Conservation (phyloP, 805 yeast species). For the Debaryomyces hansenii region DNA sequence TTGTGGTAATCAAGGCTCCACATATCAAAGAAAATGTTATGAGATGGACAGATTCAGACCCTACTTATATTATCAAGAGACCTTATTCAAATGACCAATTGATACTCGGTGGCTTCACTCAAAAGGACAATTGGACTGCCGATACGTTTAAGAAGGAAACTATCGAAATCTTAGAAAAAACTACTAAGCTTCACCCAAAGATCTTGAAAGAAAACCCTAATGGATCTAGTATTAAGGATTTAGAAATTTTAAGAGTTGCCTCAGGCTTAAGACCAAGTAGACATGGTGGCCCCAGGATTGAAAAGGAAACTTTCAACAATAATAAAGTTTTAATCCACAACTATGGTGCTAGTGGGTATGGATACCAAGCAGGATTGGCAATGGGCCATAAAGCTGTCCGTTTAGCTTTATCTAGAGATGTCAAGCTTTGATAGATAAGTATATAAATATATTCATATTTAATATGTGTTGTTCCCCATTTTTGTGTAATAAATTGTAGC, state of each 20-base stretch:
- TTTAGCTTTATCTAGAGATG: slow-evolving; percentile 10
- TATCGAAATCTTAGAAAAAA: slow-evolving; percentile 59
- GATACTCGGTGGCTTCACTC: slow-evolving; percentile 74
- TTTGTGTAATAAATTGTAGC: too few species aligned
- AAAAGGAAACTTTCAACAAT: slow-evolving; percentile 42
- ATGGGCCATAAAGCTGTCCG: slow-evolving; percentile 53
- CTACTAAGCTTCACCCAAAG: slow-evolving; percentile 52
- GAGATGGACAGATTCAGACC: slow-evolving; percentile 57
- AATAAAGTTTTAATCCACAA: slow-evolving; percentile 52
- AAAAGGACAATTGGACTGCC: slow-evolving; percentile 60
- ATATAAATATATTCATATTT: neutral
- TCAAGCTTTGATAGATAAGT: neutral
- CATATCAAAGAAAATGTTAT: slow-evolving; percentile 58
- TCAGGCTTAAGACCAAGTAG: slow-evolving; percentile 80
- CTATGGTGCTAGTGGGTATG: slow-evolving; percentile 70
- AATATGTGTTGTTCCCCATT: too few species aligned
- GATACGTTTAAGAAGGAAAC: slow-evolving; percentile 60
- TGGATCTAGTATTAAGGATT: slow-evolving; percentile 33
- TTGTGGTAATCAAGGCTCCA: slow-evolving; percentile 70
- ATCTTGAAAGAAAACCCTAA: slow-evolving; percentile 37
- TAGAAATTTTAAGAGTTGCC: slow-evolving; percentile 60
- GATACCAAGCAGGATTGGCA: slow-evolving; percentile 66
- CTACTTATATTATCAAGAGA: slow-evolving; percentile 73
- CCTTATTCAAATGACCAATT: slow-evolving; percentile 66
- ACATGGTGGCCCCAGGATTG: slow-evolving; percentile 74